Base-by-base conservation (phyloP, 768 basidiomycete species). In the Leucosporidium creatinivorum region DNA sequence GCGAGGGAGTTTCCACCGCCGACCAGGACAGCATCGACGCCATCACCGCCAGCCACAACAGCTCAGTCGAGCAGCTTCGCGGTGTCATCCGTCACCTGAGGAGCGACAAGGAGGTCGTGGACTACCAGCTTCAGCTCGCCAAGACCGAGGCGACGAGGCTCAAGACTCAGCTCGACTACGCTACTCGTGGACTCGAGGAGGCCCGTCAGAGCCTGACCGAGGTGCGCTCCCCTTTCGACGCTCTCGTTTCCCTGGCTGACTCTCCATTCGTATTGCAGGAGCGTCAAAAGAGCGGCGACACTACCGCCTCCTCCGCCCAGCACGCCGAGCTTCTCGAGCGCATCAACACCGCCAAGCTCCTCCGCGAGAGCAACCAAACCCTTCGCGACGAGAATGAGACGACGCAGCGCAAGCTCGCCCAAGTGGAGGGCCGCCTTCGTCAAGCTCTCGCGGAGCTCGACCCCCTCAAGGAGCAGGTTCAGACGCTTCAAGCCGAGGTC, bases 91-190 rank as follows among this genome's bases (percentile, higher is more conserved):
- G 86, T 3, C 93, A 89, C 77, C 80, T 93, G 44, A 84, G 91
- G 51, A 90, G 88, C 75, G 91, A 93, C 81, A 92, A 93, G 79
- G 90, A 93, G 76, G 91, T 93, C 61, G 87, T 89, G 55, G 91
- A 93, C 72, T 83, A 92, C 39, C 89, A 92, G 70, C 82, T 91
- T 30, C 89, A 92, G 73, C 84, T 93, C 58, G 83, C 86, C 81
- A 87, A 84, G 75, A 84, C 86, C 73, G 90, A 93, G 79, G 89
- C 83, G 71, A 79, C 84, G 13, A 84, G 90, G 7, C 77, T 90
- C 61, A 89, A 87, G 77, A 79, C 83, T 25, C 88, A 92, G 75
- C 83, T 89, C 31, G 89, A 91, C 9, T 86, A 88, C 73, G 76
- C 91, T 51, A 81, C 82, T 21, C 85, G 86, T 69, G 84, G 79